Evolutionary conservation across 176 grass and related monocot species (phyloP).

Genomic region (Hyparrhenia diplandra): DNA sequence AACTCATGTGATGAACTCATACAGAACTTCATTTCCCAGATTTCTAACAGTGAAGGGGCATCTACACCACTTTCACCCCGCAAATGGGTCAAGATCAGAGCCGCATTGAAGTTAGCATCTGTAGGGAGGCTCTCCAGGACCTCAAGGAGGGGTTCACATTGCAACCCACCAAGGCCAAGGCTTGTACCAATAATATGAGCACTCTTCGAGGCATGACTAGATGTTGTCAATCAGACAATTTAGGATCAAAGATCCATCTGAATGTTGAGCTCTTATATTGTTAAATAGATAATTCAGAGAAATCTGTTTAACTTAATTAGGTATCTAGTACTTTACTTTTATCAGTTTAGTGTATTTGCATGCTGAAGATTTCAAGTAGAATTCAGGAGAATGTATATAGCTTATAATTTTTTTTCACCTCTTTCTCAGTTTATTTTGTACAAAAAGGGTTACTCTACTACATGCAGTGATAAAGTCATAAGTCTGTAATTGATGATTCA

Average conservation of each 20-base stretch:
- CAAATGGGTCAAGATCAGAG: slow-evolving; percentile 52
- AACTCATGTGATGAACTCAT: slow-evolving; percentile 30
- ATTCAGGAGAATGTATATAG: not conserved
- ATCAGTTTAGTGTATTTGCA: not conserved
- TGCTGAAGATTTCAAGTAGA: not conserved
- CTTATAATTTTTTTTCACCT: not conserved
- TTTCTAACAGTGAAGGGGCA: slow-evolving; percentile 14
- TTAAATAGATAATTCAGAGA: slow-evolving; percentile 1
- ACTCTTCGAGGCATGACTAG: not conserved
- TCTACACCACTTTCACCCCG: slow-evolving; percentile 32
- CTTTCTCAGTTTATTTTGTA: not conserved
- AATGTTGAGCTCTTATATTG: not conserved
- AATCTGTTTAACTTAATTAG: slow-evolving; percentile 6
- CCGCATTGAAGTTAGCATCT: slow-evolving; percentile 40
- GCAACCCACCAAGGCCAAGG: slow-evolving; percentile 19
- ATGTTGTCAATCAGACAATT: not conserved
- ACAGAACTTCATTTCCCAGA: slow-evolving; percentile 25
- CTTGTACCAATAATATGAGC: slow-evolving; percentile 41
- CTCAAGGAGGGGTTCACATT: slow-evolving; percentile 2
- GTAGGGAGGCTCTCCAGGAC: slow-evolving; percentile 27
- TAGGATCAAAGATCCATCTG: slow-evolving; percentile 27
- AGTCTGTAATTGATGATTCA: not conserved
- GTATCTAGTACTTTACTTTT: not conserved
- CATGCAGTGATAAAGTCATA: not conserved
- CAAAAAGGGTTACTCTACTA: not conserved